These are phyloP conservation scores for Neurospora sp. DNA, from an alignment of 495 filamentous ascomycete genomes.

Conservation along the genomic window DNA sequence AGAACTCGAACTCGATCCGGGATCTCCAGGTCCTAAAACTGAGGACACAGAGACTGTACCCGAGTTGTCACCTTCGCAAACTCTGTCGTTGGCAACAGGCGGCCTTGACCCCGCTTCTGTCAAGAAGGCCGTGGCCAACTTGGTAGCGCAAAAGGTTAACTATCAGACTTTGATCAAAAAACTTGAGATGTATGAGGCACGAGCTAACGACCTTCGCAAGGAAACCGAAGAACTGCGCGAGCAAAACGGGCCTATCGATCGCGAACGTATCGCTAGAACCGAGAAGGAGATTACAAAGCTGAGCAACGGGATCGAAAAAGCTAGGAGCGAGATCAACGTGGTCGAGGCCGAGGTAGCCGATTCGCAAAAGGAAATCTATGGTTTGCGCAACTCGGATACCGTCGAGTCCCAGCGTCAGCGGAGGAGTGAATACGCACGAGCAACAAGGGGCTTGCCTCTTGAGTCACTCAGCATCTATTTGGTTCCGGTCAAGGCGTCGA, in stretches of 20 bases:
- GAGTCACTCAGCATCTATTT: conserved; percentile 43
- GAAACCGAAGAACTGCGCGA: conserved; percentile 11
- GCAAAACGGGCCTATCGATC: neutral
- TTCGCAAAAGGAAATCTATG: conserved; percentile 8
- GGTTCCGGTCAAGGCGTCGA: conserved; percentile 45
- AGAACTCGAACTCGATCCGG: conserved; percentile 20
- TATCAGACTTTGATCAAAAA: conserved; percentile 15
- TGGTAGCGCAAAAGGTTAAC: conserved; percentile 12
- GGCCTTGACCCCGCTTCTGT: neutral
- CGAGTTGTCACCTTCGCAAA: conserved; percentile 2
- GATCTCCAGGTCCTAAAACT: conserved; percentile 9
- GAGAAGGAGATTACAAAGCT: conserved; percentile 7
- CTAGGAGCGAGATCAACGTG: conserved; percentile 13
- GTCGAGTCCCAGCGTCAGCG: conserved; percentile 8
- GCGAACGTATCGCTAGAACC: conserved; percentile 6
- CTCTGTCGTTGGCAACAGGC: neutral
- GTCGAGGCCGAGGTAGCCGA: conserved; percentile 15
- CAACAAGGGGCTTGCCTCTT: conserved; percentile 44
- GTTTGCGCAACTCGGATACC: neutral
- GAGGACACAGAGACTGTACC: neutral
- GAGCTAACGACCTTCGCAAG: conserved; percentile 7
- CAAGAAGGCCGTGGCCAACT: conserved; percentile 3
- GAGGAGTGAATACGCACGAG: conserved; percentile 42
- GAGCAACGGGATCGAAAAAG: conserved; percentile 9
- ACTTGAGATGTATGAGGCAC: conserved; percentile 10